These are phyloP conservation scores for Lepidium africanum DNA, from an alignment of 345 rosid species.

Conservation along the genomic window DNA sequence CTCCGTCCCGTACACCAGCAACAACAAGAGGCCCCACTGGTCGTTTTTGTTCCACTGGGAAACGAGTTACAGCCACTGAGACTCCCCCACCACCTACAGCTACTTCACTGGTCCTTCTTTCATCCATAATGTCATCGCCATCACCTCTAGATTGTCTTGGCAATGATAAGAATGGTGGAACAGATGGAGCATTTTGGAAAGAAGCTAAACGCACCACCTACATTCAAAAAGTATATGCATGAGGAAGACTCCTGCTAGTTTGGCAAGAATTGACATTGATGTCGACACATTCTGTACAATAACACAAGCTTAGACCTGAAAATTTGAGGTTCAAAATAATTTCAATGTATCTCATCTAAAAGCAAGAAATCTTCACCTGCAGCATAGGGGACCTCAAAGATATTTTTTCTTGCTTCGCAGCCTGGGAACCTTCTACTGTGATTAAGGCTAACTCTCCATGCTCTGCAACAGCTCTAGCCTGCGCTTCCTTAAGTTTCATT, in stretches of 20 bases:
- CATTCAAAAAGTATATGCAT: slow-evolving; percentile 16
- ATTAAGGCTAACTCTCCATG: slow-evolving; percentile 97
- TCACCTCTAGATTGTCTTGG: slow-evolving; percentile 79
- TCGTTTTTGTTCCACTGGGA: slow-evolving; percentile 87
- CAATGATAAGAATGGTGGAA: slow-evolving; percentile 82
- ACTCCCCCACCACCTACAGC: slow-evolving; percentile 99
- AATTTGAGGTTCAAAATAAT: background rate
- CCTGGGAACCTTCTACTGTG: slow-evolving; percentile 66
- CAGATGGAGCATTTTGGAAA: slow-evolving; percentile 91
- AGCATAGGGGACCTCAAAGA: slow-evolving; percentile 88
- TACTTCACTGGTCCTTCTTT: slow-evolving; percentile 69
- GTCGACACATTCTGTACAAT: background rate
- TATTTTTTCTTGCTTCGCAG: slow-evolving; percentile 56
- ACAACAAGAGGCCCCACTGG: slow-evolving; percentile 95
- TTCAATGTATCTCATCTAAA: background rate
- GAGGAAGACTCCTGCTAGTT: slow-evolving; percentile 2
- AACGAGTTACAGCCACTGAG: slow-evolving; percentile 96
- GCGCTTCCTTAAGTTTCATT: slow-evolving; percentile 83
- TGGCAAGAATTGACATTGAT: background rate
- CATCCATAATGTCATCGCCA: slow-evolving; percentile 69
- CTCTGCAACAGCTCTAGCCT: slow-evolving; percentile 77
- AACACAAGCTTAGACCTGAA: slow-evolving; percentile 1
- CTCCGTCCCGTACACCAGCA: slow-evolving; percentile 95
- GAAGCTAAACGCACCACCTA: slow-evolving; percentile 98
- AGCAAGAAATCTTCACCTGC: slow-evolving; percentile 50